Evolutionary conservation across 2,329 filamentous ascomycete genomes (phyloP), one percentile per base, ranked within the genome.

Genomic region (Penicillium occitanis): DNA sequence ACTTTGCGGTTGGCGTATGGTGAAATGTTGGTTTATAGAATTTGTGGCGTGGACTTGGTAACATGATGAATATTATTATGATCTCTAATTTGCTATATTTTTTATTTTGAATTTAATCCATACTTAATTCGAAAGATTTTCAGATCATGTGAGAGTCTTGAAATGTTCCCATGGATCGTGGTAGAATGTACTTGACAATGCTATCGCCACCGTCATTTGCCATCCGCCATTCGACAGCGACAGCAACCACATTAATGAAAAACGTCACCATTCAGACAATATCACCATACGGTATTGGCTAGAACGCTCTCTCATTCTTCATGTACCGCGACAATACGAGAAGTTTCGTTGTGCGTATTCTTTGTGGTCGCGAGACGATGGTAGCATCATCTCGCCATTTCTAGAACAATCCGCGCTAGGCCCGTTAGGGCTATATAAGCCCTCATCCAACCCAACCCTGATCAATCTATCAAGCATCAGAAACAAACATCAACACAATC

Each of bases 1-100:
- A 79, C 66, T 80, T 76, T 67, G 71, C 69, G 0, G 51, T n/a
- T 28, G 53, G 53, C n/a, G 33, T 22, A 57, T 57, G 53, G 53
- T 57, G 13, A 57, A 4, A 13, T 4, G n/a, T 3, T 17, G 30
- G 17, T 5, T 11, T 17, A 57, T 53, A 19, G n/a, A 22, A 30
- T 22, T 19, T 35, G 53, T 25, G 33, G 53, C 53, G 30, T 35
- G 30, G 30, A 35, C 17, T 37, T 22, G 8, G 5, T 40, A 14
- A 37, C 30, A 40, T 17, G 30, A 37, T 14, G 30, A 8, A 57
- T 22, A 11, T 35, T 35, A 37, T 35, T 22, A 22, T 33, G 51
- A 37, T 14, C 11, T 22, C 51, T 35, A 3, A 57, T 14, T 25
- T 37, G 8, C 53, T 22, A 37, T 37, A 37, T 33, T n/a, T 35